Evolutionary conservation across 352 stramenopile species (phyloP), one percentile per base, ranked within the genome.

Genomic region (Peronospora destructor): DNA sequence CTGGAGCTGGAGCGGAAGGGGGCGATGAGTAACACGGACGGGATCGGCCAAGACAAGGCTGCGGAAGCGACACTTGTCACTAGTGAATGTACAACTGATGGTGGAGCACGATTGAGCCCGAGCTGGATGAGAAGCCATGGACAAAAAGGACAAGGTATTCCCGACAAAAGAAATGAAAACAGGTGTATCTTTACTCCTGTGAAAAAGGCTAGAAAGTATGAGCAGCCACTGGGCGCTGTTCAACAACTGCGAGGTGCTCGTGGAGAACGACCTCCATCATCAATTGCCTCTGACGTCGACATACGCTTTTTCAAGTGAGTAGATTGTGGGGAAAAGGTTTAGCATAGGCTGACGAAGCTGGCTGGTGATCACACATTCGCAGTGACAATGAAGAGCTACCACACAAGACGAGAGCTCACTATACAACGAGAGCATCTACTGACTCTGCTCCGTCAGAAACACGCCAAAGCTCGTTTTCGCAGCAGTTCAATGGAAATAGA

Each of bases 161-260:
- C 37, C 32, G 41, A 53, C 19, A 32, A 14, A 38, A 56, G 36
- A 40, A 56, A 26, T 21, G 39, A 55, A 2, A 52, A 19, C 14
- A 42, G 70, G 49, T 84, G 73, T 23, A 70, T 81, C 21, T 84
- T 84, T 41, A 84, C 73, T 9, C 73, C 73, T 9, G 50, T 79
- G 2, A 84, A 84, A 42, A 57, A 71, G 41, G 35, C 51, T n/a
- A 73, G 66, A 46, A 66, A 64, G 39, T 56, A 44, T 14, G 41
- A 54, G 8, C 44, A 50, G 5, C 16, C 33, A 45, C 11, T 25
- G 36, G 16, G 25, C 35, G 30, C 21, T 38, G 41, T 36, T 23
- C 56, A 37, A 13, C 28, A 11, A 17, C 17, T 35, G 14, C 54
- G 55, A 23, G 14, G 3, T 11, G 17, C 5, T 37, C 4, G 13